Conservation (phyloP, 352 stramenopile species). For the Hyaloperonospora arabidopsidis region DNA sequence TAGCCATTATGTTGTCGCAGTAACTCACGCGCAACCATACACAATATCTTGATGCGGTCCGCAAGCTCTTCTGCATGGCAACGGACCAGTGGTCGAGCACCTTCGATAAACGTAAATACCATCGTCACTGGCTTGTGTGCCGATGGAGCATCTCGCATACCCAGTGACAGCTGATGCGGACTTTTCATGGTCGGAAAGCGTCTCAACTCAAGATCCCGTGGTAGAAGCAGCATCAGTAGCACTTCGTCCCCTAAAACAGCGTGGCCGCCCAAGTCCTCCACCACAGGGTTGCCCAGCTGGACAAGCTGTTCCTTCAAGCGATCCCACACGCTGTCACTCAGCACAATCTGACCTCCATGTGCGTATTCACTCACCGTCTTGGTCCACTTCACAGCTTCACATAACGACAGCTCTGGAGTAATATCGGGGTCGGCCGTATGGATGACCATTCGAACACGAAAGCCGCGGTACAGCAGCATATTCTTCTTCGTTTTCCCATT, state of each 20-base stretch:
- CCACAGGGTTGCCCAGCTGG: conserved; percentile 77
- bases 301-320: conserved; percentile 81
- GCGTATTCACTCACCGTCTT: conserved; percentile 79
- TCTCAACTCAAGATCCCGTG: conserved; percentile 65
- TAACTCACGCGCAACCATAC: conserved; percentile 64
- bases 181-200: conserved; percentile 72
- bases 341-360: conserved; percentile 75
- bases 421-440: conserved; percentile 58
- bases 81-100: conserved; percentile 67
- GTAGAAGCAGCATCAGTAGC: conserved; percentile 72
- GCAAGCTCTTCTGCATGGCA: conserved; percentile 77
- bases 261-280: conserved; percentile 80
- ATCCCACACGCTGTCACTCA: conserved; percentile 83
- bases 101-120: conserved; percentile 88
- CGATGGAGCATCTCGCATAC: conserved; percentile 77
- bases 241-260: conserved; percentile 65
- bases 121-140: conserved; percentile 76
- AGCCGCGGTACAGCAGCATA: conserved; percentile 70
- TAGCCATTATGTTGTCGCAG: conserved; percentile 80
- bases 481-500: conserved; percentile 66
- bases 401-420: conserved; percentile 49
- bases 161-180: conserved; percentile 55
- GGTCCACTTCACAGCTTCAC: conserved; percentile 75
- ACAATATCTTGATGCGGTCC: conserved; percentile 79
- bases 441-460: conserved; percentile 84